phyloP scores from a whole-genome alignment of 108 stramenopile species.

The Fistulifera pelliculosa region DNA sequence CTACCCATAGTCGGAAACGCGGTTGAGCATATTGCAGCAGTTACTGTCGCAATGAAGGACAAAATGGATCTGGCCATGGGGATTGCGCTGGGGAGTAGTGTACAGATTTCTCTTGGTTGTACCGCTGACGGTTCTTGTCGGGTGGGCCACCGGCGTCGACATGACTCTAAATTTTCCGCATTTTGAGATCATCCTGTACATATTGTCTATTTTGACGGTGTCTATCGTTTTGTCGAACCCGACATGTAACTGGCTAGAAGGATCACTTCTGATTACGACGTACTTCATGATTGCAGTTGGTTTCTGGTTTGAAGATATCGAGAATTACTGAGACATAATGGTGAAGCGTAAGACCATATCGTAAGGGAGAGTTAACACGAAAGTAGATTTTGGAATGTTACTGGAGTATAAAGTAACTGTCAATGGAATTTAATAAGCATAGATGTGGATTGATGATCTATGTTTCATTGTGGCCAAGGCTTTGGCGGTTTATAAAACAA shows the following conservation, averaged over 20 bases:
- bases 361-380: too few species aligned
- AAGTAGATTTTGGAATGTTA: too few species aligned
- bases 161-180: slow-evolving; percentile 89
- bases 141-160: slow-evolving; percentile 64
- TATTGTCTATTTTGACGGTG: slow-evolving; percentile 77
- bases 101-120: slow-evolving; percentile 87
- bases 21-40: slow-evolving; percentile 86
- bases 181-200: slow-evolving; percentile 74
- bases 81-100: slow-evolving; percentile 81
- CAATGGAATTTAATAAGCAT: neutral
- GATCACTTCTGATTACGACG: slow-evolving; percentile 75
- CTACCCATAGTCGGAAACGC: slow-evolving; percentile 92
- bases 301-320: slow-evolving; percentile 76
- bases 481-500: too few species aligned
- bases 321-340: too few species aligned
- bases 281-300: slow-evolving; percentile 82
- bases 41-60: slow-evolving; percentile 90
- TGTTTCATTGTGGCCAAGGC: too few species aligned
- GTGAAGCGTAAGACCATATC: too few species aligned
- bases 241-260: slow-evolving; percentile 85
- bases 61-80: slow-evolving; percentile 91
- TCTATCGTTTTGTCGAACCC: slow-evolving; percentile 49
- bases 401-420: neutral
- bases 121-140: slow-evolving; percentile 78
- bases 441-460: too few species aligned